Evolutionary conservation across 176 grass and related monocot species (phyloP), one percentile per base, ranked within the genome.

Genomic region (Oryza punctata): DNA sequence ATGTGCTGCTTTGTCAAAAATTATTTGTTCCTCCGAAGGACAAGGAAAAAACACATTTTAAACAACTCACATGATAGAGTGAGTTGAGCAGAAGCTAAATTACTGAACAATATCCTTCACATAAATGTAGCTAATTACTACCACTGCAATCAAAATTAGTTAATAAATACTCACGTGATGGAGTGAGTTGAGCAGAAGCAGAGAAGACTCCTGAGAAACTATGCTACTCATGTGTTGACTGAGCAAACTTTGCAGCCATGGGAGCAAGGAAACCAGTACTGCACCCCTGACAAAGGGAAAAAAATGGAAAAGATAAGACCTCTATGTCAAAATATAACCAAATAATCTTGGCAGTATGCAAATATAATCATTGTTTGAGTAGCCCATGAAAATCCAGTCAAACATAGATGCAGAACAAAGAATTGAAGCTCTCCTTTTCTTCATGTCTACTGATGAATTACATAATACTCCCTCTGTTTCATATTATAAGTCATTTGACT

Each of bases 221-320:
- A 95, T 93, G 88, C 87, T 95, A 71, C 93, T 93, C 82, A 86
- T 86, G 78, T 95, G 89, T 77, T 67, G 85, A 87, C 59, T 81
- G 78, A 98, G 89, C 78, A 98, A 90, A 84, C 61, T 85, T 83
- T 88, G 94, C 44, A 98, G 82, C 93, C 96, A 98, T 0, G 87
- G 89, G 73, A 98, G 82, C 87, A 91, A 82, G 67, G 91, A 98
- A 35, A 89, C 83, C 79, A 95, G 75, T 32, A 83, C 63, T 12
- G 89, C 85, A 25, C 93, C 96, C 82, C 96, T 95, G 74, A n/a
- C 1, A 68, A 83, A 46, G 26, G 4, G 63, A 25, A 52, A 68
- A 64, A 80, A 54, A 21, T 19, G 18, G 4, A 49, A 54, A 54
- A 54, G 1, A 21, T 54, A 54, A 21, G 50, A 19, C 5, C 16